Base-by-base conservation (phyloP, 1,284 basidiomycete genomes). In the Neonothopanus nambi region DNA sequence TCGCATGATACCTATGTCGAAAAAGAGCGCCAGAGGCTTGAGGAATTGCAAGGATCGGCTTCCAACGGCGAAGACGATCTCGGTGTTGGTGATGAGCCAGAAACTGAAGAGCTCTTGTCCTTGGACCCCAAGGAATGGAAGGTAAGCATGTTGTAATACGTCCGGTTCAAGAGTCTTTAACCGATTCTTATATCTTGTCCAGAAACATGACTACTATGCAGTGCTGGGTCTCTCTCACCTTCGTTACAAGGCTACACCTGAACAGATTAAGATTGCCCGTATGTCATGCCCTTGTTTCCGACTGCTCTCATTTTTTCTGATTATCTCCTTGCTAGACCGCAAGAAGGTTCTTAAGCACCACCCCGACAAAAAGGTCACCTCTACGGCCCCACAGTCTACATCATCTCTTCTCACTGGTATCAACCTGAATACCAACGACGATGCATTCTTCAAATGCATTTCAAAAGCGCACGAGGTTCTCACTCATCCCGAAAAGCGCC, bases 371-470 rank as follows among this genome's bases (percentile, higher is more conserved):
- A 99, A 99, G 72, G 95, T 93, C 12, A 59, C 62, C 1, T 84
- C 84, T 42, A 67, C 71, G 35, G 69, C 76, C 17, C 77, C 81
- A 1, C 86, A 85, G 59, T 81, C 85, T 54, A 81, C 84, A 47
- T 67, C 67, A 38, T 69, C 56, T 26, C 70, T 71, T 52, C 67
- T 76, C 40, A 58, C 68, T 8, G 72, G 71, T 43, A 63, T 73
- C 26, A 72, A 72, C 58, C 65, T 72, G 57, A 78, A 78, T 55
- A 80, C 78, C 52, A 98, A 98, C 76, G 95, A 98, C 73, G 96
- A 99, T 68, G 87, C 88, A 3, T 99, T 99, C 82, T 99, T 99
- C 91, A 99, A 99, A 76, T 99, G 96, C 70, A 98, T 99, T 64
- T 89, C 93, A 74, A 99, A 99, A 73, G 95, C 95, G 18, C 85